Evolutionary conservation across 805 yeast genomes (phyloP).

Genomic region (Myxozyma mucilagina): DNA sequence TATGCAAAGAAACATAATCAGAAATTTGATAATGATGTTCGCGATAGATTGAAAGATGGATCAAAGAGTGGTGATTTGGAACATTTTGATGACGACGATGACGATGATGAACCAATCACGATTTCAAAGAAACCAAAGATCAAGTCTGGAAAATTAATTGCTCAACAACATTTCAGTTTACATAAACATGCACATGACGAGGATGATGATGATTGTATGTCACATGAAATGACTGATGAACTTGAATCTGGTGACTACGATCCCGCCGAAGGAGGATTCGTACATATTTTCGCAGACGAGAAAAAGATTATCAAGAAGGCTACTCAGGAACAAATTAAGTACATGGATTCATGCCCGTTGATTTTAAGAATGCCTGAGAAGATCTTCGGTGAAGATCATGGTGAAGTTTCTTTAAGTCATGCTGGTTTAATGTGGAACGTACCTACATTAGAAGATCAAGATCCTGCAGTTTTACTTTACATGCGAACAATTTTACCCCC

Average conservation of each 20-base stretch:
- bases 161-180: neutral
- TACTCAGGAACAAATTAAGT: slow-evolving; percentile 60
- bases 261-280: slow-evolving; percentile 22
- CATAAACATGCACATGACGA: slow-evolving; percentile 7
- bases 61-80: slow-evolving; percentile 37
- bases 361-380: slow-evolving; percentile 63
- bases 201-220: slow-evolving; percentile 29
- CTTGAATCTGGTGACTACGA: slow-evolving; percentile 30
- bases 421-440: slow-evolving; percentile 77
- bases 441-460: slow-evolving; percentile 53
- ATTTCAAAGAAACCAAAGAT: neutral
- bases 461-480: slow-evolving; percentile 62
- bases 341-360: slow-evolving; percentile 62
- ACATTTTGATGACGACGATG: slow-evolving; percentile 30
- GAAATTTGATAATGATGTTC: slow-evolving; percentile 30
- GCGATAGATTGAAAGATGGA: slow-evolving; percentile 28
- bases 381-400: slow-evolving; percentile 39
- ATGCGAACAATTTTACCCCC: slow-evolving; percentile 72
- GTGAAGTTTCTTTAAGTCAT: slow-evolving; percentile 66
- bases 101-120: slow-evolving; percentile 13
- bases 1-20: slow-evolving; percentile 63
- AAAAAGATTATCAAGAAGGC: slow-evolving; percentile 38
- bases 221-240: slow-evolving; percentile 29
- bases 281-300: slow-evolving; percentile 28
- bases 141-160: neutral